A percentile compares a stretch with the other conserved stretches of the same genome.
phyloP scores from a whole-genome alignment of 495 filamentous ascomycete genomes.

The Aeminium ludgeri region DNA sequence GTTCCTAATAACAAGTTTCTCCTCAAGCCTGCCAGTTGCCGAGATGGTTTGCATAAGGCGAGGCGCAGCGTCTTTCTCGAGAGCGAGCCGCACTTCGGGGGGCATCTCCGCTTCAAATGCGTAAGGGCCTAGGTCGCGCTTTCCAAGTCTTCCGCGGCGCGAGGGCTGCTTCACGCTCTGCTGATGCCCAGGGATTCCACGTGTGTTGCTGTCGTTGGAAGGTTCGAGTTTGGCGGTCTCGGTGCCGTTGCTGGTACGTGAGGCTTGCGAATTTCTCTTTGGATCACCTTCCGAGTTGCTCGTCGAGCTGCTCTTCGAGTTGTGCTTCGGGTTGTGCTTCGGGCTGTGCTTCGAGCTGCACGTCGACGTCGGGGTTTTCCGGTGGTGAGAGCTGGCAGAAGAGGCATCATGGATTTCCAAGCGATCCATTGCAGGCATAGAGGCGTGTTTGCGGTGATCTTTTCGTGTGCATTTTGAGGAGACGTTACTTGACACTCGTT shows the following conservation, averaged over 20 bases:
- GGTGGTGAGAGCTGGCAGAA: background rate
- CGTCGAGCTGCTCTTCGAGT: background rate
- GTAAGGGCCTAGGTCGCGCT: constrained; percentile 60
- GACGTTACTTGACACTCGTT: background rate
- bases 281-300: background rate
- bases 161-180: background rate
- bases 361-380: background rate
- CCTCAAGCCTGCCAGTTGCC: constrained; percentile 32
- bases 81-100: constrained; percentile 48
- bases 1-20: constrained; percentile 37
- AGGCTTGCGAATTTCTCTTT: background rate
- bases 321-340: background rate
- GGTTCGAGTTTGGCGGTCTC: background rate
- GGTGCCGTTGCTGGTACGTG: background rate
- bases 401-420: constrained; percentile 50
- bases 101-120: constrained; percentile 86
- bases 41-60: constrained; percentile 39
- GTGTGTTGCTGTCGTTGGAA: constrained; percentile 3
- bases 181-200: background rate
- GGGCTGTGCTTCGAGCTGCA: background rate
- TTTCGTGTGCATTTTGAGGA: constrained; percentile 43
- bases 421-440: constrained; percentile 46
- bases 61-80: constrained; percentile 46
- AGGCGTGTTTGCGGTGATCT: constrained; percentile 55
- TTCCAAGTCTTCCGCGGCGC: constrained; percentile 5